Evolutionary conservation across 2,329 filamentous ascomycete genomes (phyloP).

Genomic region (Botryotinia globosa): DNA sequence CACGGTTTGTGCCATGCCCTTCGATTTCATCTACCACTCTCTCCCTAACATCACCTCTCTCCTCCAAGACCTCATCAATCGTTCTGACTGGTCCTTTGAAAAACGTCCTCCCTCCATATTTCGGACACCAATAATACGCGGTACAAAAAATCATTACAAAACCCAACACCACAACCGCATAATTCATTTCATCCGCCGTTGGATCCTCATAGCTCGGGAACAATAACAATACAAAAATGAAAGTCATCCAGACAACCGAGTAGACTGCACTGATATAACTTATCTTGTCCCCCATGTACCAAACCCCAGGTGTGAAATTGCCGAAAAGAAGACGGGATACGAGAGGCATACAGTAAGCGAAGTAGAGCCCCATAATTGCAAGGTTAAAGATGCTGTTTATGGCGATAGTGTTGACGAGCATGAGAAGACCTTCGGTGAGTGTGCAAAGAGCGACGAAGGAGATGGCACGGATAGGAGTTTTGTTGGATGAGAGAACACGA

Average conservation of each 20-base stretch:
- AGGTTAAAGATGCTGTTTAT: conserved; percentile 40
- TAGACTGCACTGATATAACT: conserved; percentile 34
- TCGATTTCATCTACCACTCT: neutral
- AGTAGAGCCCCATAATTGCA: conserved; percentile 39
- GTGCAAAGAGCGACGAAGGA: conserved; percentile 34
- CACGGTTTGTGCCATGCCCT: neutral
- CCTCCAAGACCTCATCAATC: conserved; percentile 33
- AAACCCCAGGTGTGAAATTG: conserved; percentile 37
- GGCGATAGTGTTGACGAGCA: conserved; percentile 38
- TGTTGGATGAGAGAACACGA: conserved; percentile 34
- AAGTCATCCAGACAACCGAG: conserved; percentile 37
- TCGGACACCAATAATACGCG: conserved; percentile 36
- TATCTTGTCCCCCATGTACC: conserved; percentile 36
- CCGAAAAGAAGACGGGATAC: conserved; percentile 34
- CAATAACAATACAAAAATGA: conserved; percentile 36
- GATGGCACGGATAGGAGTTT: conserved; percentile 36
- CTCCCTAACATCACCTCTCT: neutral
- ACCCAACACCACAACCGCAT: conserved; percentile 36
- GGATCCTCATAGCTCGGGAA: conserved; percentile 35
- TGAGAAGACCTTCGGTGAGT: conserved; percentile 37
- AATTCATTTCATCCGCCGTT: conserved; percentile 36
- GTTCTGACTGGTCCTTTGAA: conserved; percentile 36
- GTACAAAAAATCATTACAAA: conserved; percentile 37
- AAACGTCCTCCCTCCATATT: conserved; percentile 36
- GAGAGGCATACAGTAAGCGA: conserved; percentile 39